Base-by-base conservation (phyloP, 2,329 filamentous ascomycete genomes). In the Apiospora marii region DNA sequence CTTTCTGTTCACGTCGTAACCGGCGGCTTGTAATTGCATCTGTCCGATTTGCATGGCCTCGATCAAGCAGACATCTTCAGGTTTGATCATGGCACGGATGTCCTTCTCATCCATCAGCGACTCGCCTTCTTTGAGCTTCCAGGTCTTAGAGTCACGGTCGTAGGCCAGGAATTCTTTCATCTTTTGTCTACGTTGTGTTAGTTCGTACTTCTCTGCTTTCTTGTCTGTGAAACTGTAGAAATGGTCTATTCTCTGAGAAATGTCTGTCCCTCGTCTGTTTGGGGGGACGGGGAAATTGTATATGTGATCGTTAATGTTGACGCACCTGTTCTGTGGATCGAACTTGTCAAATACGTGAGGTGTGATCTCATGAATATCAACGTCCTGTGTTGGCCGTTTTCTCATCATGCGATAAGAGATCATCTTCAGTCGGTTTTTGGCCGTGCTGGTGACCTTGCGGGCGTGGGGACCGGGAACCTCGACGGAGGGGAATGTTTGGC, bases 21-120 rank as follows among this genome's bases (percentile, higher is more conserved):
- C 96, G 27, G 96, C 94, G 82, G 98, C 96, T 75, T 93, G 91
- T 43, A 99, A 90, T 81, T 97, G 93, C 80, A 97, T 95, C 75
- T 94, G 92, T 64, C 96, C 96, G 51, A 98, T 93, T 81, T 98
- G 95, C 96, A 98, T 99, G 0, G 96, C 94, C 80, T 99, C 96
- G 43, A 98, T 91, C 64, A 98, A 84, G 82, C 95, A 98, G 1
- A 98, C 94, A 79, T 98, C 96, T 82, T 99, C 96, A 0, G 96
- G 96, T 75, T 95, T 96, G 76, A 99, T 95, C 92, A 97, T 95
- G 34, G 91, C 88, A 53, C 96, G 92, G 74, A 98, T 92, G 2
- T 90, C 90, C 34, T 93, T 89, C 79, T 96, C 93, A 73, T 97
- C 94, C 16, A 95, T 94, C 30, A 96, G 86, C 0, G 89, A 86